Evolutionary conservation across 75 land plant species (phyloP).

Genomic region (Selaginella tamariscina): DNA sequence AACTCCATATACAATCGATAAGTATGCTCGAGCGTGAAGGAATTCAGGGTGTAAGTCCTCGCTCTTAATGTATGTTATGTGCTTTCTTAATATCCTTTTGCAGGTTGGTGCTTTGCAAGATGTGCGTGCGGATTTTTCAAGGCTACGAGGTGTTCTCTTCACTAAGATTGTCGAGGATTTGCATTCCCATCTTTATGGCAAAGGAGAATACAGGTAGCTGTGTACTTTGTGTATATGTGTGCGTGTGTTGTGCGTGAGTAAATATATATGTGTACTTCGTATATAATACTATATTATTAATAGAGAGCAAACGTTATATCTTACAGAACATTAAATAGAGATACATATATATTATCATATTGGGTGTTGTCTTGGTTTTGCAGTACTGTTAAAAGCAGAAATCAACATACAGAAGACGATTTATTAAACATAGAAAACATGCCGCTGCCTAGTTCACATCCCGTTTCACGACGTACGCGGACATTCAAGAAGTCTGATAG

Average conservation of each 20-base stretch:
- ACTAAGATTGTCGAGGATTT: conserved; percentile 84
- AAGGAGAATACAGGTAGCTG: conserved; percentile 27
- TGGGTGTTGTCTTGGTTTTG: conserved; percentile 13
- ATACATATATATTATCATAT: not conserved
- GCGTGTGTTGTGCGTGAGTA: too few relatives aligned
- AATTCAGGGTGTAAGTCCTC: conserved; percentile 58
- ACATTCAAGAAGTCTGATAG: conserved; percentile 31
- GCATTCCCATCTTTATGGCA: conserved; percentile 86
- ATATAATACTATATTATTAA: not conserved
- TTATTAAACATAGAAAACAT: conserved; percentile 49
- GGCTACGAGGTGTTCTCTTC: conserved; percentile 70
- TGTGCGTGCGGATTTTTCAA: conserved; percentile 81
- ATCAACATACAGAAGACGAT: conserved; percentile 61
- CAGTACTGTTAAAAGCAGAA: conserved; percentile 41
- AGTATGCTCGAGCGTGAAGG: conserved; percentile 95
- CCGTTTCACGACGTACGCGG: conserved; percentile 77
- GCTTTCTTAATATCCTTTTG: conserved; percentile 1
- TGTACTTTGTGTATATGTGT: conserved; percentile 14
- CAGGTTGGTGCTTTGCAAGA: conserved; percentile 99
- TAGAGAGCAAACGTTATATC: too few relatives aligned
- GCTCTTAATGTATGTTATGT: conserved; percentile 10
- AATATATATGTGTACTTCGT: too few relatives aligned
- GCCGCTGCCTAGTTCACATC: conserved; percentile 37
- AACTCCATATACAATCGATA: conserved; percentile 72
- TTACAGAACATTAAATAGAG: too few relatives aligned